A percentile compares a stretch with the other conserved stretches of the same genome.
phyloP scores from a whole-genome alignment of 805 yeast species.

The Saccharomycopsis guyanensis region DNA sequence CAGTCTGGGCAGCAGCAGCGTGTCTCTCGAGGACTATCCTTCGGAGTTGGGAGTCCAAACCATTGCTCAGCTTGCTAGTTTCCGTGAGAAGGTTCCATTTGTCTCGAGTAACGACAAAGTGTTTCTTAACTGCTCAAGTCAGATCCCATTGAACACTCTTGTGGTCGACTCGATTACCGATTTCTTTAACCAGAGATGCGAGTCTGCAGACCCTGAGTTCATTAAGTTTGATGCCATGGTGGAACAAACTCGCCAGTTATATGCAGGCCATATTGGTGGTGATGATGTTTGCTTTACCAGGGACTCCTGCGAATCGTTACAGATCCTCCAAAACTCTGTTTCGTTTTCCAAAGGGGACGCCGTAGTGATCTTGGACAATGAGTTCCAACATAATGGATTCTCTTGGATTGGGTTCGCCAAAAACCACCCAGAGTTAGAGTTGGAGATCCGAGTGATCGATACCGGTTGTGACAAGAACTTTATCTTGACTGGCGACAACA shows the following conservation, averaged over 20 bases:
- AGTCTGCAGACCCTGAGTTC: conserved; percentile 15
- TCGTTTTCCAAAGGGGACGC: conserved; percentile 16
- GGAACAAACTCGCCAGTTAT: conserved; percentile 15
- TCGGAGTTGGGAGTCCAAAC: neutral
- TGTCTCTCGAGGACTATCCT: conserved; percentile 1
- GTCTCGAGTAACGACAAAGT: conserved; percentile 3
- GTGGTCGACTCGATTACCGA: conserved; percentile 10
- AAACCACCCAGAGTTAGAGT: conserved; percentile 12
- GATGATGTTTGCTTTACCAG: conserved; percentile 17
- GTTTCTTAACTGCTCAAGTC: conserved; percentile 18
- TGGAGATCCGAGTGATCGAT: conserved; percentile 14
- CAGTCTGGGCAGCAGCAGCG: neutral
- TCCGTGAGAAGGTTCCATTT: conserved; percentile 10
- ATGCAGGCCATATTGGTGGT: conserved; percentile 10
- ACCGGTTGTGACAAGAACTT: conserved; percentile 15
- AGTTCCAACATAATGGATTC: conserved; percentile 19
- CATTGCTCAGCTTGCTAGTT: neutral
- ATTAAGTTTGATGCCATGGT: conserved; percentile 13
- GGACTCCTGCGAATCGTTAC: conserved; percentile 19
- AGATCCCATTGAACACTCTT: conserved; percentile 11
- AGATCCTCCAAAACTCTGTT: conserved; percentile 16
- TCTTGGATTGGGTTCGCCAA: conserved; percentile 17
- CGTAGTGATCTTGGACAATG: conserved; percentile 18
- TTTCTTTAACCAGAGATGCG: conserved; percentile 9
- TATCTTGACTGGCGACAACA: conserved; percentile 8